A percentile compares a stretch with the other conserved stretches of the same genome.
These are phyloP conservation scores for Sutorius eximius DNA, from an alignment of 1,284 basidiomycete genomes.

Conservation along the genomic window DNA sequence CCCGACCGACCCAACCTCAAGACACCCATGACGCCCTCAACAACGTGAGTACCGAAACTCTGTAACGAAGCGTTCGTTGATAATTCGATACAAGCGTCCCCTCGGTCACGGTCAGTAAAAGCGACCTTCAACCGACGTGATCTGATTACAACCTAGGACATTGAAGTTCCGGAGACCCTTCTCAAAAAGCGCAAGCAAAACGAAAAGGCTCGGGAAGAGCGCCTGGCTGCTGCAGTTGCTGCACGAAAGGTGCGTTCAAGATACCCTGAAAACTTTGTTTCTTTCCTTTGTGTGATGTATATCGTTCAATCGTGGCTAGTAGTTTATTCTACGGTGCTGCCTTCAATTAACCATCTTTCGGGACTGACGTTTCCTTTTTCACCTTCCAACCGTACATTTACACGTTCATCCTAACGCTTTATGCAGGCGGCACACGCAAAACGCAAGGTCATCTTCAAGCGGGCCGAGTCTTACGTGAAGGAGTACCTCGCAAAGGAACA, in stretches of 20 bases:
- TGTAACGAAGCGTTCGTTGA: slow-evolving; percentile 14
- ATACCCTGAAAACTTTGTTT: slow-evolving; percentile 11
- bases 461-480: slow-evolving; percentile 97
- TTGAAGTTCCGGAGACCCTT: slow-evolving; percentile 97
- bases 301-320: slow-evolving; percentile 73
- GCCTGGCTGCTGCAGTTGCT: slow-evolving; percentile 80
- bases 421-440: slow-evolving; percentile 83
- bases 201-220: slow-evolving; percentile 97
- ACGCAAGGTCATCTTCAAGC: slow-evolving; percentile 99
- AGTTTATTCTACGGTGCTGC: slow-evolving; percentile 65
- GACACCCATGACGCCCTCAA: slow-evolving; percentile 64
- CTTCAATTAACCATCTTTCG: slow-evolving; percentile 96
- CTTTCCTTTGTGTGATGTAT: slow-evolving; percentile 71
- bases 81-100: slow-evolving; percentile 49
- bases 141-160: slow-evolving; percentile 51
- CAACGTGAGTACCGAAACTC: slow-evolving; percentile 52
- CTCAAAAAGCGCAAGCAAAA: slow-evolving; percentile 99
- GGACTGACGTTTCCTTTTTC: slow-evolving; percentile 60
- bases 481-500: slow-evolving; percentile 92
- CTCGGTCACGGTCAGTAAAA: slow-evolving; percentile 63
- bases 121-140: slow-evolving; percentile 17
- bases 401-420: slow-evolving; percentile 14
- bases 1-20: slow-evolving; percentile 41
- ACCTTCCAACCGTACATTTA: slow-evolving; percentile 4
- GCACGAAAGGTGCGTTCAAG: slow-evolving; percentile 83